Evolutionary conservation across 2,329 filamentous ascomycete species (phyloP), one percentile per base, ranked within the genome.

Genomic region (Trichoderma semiorbis): DNA sequence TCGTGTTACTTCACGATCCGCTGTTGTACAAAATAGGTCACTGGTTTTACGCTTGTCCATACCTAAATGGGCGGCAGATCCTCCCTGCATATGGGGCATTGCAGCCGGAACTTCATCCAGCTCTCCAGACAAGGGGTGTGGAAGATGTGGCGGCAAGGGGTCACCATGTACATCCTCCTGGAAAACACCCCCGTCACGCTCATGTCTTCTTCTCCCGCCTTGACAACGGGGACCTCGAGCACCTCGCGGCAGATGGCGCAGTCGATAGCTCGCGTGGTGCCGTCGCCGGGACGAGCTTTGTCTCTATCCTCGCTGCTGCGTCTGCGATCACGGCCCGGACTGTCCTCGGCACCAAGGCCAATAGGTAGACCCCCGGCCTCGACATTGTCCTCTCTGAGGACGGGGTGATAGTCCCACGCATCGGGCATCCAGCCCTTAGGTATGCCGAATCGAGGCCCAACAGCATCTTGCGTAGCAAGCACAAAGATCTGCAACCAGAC

Each of bases 61-160:
- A 84, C 10, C 57, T 86, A 98, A 79, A 97, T 82, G 57, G 95
- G 93, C 66, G 95, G 95, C 77, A 98, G 81, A 72, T 92, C 91
- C 83, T 98, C 95, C 76, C 96, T 88, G 82, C 96, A 98, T 75
- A 97, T 98, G 1, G 96, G 96, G 83, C 96, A 99, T 83, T 97
- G 94, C 78, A 99, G 82, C 72, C 95, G 85, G 80, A 97, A 94
- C 79, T 93, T 88, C 92, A 99, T 96, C 96, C 96, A 98, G 50
- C 94, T 94, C 83, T 98, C 95, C 75, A 99, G 83, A 81, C 96
- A 99, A 36, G 87, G 85, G 71, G 91, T 96, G 79, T 99, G 96
- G 80, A 99, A 99, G 63, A 98, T 94, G 83, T 99, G 96, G 70
- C 95, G 86, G 81, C 96, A 99, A 62, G 96, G 96, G 71, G 96